Evolutionary conservation across 345 rosid genomes (phyloP).

Genomic region (Citrus sinensis): DNA sequence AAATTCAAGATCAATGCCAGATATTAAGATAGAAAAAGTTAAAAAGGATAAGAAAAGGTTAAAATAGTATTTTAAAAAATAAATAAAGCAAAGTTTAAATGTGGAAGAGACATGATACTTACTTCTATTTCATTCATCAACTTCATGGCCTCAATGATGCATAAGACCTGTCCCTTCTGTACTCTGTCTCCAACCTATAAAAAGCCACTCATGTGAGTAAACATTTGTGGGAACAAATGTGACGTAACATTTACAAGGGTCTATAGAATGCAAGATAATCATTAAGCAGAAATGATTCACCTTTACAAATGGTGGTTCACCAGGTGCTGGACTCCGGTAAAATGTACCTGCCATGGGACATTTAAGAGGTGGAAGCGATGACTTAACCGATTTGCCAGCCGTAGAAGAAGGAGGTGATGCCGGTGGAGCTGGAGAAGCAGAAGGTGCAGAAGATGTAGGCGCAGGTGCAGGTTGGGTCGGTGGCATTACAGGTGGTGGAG

Average conservation of each 20-base stretch:
- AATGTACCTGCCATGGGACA: slow-evolving; percentile 95
- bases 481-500: slow-evolving; percentile 33
- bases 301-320: slow-evolving; percentile 82
- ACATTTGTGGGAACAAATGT: background rate
- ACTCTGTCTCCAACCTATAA: slow-evolving; percentile 89
- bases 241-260: background rate
- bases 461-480: slow-evolving; percentile 36
- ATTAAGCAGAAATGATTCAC: slow-evolving; percentile 28
- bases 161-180: slow-evolving; percentile 83
- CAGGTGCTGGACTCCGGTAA: slow-evolving; percentile 73
- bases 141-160: slow-evolving; percentile 95
- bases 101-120: slow-evolving; percentile 23
- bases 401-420: slow-evolving; percentile 44
- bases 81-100: background rate
- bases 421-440: slow-evolving; percentile 32
- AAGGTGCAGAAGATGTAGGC: slow-evolving; percentile 32
- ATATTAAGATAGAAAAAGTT: background rate
- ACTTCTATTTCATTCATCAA: slow-evolving; percentile 95
- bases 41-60: background rate
- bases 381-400: slow-evolving; percentile 45
- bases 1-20: background rate
- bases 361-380: slow-evolving; percentile 68
- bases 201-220: slow-evolving; percentile 8
- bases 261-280: slow-evolving; percentile 10
- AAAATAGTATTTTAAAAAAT: slow-evolving; percentile 2